Evolutionary conservation across 73 alveolate genomes (phyloP).

Genomic region (Tetrahymena borealis): DNA sequence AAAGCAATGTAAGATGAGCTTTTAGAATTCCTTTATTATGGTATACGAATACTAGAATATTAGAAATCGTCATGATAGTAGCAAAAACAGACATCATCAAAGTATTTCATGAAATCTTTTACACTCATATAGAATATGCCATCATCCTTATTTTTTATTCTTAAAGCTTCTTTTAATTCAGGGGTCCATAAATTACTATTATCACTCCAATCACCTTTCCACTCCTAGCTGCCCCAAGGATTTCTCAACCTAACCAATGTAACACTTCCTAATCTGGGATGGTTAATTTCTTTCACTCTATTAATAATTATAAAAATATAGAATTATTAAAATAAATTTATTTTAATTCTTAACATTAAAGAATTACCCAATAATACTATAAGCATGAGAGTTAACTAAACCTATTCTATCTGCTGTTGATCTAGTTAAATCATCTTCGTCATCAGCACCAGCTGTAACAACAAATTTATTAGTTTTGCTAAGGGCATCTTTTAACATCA

Average conservation of each 20-base stretch:
- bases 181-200: conserved; percentile 83
- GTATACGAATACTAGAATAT: neutral
- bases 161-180: conserved; percentile 60
- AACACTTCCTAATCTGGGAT: conserved; percentile 43
- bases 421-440: conserved; percentile 19
- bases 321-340: neutral
- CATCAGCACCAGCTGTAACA: conserved; percentile 68
- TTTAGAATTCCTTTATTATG: neutral
- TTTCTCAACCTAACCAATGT: conserved; percentile 83
- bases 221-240: conserved; percentile 90
- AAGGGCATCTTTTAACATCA: conserved; percentile 7
- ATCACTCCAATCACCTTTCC: conserved; percentile 97
- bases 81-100: conserved; percentile 16
- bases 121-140: conserved; percentile 26
- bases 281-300: conserved; percentile 1
- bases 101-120: conserved; percentile 19
- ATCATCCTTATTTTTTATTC: neutral
- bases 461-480: conserved; percentile 64
- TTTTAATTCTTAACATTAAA: conserved; percentile 18
- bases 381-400: conserved; percentile 84
- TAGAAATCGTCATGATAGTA: neutral
- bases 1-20: neutral
- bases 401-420: conserved; percentile 61
- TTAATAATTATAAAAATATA: too few relatives aligned
- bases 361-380: conserved; percentile 55